Evolutionary conservation across 495 filamentous ascomycete genomes (phyloP).

Genomic region (Saxispiralis lemnorum): DNA sequence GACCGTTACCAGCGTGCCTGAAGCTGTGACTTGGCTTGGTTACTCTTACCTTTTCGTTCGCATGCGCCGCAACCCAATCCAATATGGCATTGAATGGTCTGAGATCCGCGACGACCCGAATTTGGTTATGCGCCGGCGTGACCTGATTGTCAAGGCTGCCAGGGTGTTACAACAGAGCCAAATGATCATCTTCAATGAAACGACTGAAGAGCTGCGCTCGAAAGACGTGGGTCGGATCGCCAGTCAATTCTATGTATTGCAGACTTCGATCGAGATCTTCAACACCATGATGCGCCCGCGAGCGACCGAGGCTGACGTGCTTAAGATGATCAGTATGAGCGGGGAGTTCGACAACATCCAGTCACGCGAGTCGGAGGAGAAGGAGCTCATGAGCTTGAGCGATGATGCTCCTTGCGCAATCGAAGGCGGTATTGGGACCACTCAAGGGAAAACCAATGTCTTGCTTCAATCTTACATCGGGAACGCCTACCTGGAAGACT

Average conservation of each 20-base stretch:
- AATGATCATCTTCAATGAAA: slow-evolving; percentile 97
- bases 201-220: slow-evolving; percentile 70
- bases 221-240: slow-evolving; percentile 95
- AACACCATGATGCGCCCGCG: slow-evolving; percentile 72
- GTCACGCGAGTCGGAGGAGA: slow-evolving; percentile 65
- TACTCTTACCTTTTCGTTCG: slow-evolving; percentile 95
- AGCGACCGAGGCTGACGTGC: slow-evolving; percentile 70
- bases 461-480: slow-evolving; percentile 89
- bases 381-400: slow-evolving; percentile 52
- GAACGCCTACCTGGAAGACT: slow-evolving; percentile 72
- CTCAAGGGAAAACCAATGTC: slow-evolving; percentile 88
- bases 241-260: slow-evolving; percentile 88
- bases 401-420: slow-evolving; percentile 57
- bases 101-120: slow-evolving; percentile 74
- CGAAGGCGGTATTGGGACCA: slow-evolving; percentile 52
- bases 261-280: slow-evolving; percentile 87
- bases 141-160: slow-evolving; percentile 75
- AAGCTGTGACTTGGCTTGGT: slow-evolving; percentile 90
- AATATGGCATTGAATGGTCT: slow-evolving; percentile 92
- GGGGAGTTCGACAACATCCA: slow-evolving; percentile 97
- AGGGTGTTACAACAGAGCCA: slow-evolving; percentile 71
- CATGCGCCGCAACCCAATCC: slow-evolving; percentile 78
- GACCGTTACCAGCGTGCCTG: slow-evolving; percentile 84
- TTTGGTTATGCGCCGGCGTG: slow-evolving; percentile 61
- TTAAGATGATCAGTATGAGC: slow-evolving; percentile 89